Conservation (phyloP, 805 yeast species). For the Myxozyma monticola region DNA sequence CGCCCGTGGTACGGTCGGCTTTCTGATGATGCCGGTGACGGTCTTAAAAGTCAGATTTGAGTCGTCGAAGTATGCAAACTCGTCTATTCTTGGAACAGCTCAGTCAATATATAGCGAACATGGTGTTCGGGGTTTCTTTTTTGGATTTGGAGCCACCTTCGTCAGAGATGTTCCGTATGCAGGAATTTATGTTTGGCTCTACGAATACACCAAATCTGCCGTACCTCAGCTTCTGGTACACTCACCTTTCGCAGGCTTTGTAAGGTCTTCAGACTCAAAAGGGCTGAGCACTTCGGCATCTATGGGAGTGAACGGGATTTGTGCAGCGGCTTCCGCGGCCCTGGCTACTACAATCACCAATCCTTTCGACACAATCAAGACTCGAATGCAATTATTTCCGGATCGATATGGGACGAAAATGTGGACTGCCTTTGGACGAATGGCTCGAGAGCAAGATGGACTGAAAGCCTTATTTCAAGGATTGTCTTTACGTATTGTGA, state of each 20-base stretch:
- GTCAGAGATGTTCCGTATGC: conserved; percentile 96
- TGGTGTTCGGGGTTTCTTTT: conserved; percentile 70
- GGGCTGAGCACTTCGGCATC: conserved; percentile 38
- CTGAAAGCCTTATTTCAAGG: conserved; percentile 73
- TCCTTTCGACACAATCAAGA: conserved; percentile 92
- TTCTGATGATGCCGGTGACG: conserved; percentile 91
- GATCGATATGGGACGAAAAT: conserved; percentile 45
- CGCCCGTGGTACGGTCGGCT: conserved; percentile 79
- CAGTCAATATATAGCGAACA: conserved; percentile 53
- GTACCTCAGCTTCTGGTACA: conserved; percentile 48
- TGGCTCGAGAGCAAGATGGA: conserved; percentile 45
- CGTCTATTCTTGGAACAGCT: conserved; percentile 61
- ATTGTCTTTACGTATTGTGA: conserved; percentile 68
- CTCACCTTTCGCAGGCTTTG: not conserved
- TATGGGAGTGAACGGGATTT: conserved; percentile 62
- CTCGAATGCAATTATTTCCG: conserved; percentile 80
- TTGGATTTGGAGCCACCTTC: conserved; percentile 84
- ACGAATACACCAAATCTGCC: conserved; percentile 68
- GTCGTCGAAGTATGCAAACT: conserved; percentile 70
- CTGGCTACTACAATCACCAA: conserved; percentile 84
- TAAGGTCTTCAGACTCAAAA: not conserved
- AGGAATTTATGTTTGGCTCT: conserved; percentile 82
- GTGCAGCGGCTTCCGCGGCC: conserved; percentile 80
- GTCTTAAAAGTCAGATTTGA: conserved; percentile 87
- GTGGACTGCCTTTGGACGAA: conserved; percentile 43